phyloP scores from a whole-genome alignment of 805 yeast genomes.

The Diddensiella transvaalensis region DNA sequence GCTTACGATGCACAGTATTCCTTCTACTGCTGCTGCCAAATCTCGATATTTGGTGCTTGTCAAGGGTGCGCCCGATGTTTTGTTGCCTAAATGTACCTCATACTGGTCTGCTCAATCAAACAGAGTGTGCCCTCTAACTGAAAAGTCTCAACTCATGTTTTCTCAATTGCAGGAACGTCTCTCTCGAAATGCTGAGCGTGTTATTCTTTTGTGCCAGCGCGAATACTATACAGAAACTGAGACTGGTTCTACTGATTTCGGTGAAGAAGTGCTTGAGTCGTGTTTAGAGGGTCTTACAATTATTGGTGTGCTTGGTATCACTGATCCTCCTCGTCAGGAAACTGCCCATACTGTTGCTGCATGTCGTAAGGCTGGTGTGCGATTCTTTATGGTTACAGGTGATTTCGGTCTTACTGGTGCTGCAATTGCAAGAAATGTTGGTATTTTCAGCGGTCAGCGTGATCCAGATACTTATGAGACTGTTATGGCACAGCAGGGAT shows the following conservation, averaged over 20 bases:
- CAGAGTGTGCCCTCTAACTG: constrained; percentile 7
- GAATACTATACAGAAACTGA: constrained; percentile 4
- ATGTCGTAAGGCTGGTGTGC: constrained; percentile 85
- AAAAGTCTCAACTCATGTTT: neutral
- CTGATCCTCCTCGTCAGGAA: constrained; percentile 91
- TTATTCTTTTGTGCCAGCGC: constrained; percentile 14
- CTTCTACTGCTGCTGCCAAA: constrained; percentile 19
- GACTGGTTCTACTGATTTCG: constrained; percentile 7
- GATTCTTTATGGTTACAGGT: constrained; percentile 92
- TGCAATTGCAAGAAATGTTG: constrained; percentile 53
- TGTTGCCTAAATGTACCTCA: constrained; percentile 33
- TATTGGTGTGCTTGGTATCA: constrained; percentile 87
- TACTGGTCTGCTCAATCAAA: constrained; percentile 9
- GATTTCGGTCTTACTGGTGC: constrained; percentile 52
- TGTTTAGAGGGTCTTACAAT: constrained; percentile 51
- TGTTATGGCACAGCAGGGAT: neutral
- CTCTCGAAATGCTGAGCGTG: constrained; percentile 19
- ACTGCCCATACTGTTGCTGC: constrained; percentile 70
- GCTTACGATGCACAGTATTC: constrained; percentile 20
- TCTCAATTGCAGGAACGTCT: constrained; percentile 12
- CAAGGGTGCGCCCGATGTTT: constrained; percentile 48
- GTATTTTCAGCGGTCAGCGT: constrained; percentile 34
- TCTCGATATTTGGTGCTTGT: constrained; percentile 33
- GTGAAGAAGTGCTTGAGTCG: constrained; percentile 8
- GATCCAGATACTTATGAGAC: constrained; percentile 14